Conservation (phyloP, 2,329 filamentous ascomycete species). For the Colletotrichum theobromicola region DNA sequence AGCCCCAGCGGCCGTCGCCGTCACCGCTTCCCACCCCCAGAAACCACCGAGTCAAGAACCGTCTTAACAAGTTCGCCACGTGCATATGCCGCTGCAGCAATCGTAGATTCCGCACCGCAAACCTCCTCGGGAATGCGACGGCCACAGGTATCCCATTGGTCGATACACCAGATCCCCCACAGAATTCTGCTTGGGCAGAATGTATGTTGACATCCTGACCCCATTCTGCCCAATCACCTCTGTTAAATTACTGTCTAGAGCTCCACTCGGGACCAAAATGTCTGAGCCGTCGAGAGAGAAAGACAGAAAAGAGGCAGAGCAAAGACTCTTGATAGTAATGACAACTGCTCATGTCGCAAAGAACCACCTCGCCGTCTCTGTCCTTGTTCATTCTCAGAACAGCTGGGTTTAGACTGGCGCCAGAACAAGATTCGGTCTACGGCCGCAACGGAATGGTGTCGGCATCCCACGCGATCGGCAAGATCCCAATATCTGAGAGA, state of each 20-base stretch:
- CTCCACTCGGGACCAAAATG: background rate
- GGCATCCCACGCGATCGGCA: background rate
- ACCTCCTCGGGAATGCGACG: background rate
- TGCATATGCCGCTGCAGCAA: background rate
- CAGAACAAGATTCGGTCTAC: background rate
- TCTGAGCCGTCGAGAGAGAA: background rate
- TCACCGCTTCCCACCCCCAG: background rate
- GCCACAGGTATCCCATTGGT: background rate
- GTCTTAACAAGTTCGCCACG: background rate
- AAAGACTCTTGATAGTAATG: background rate
- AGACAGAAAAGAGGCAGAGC: too few relatives aligned
- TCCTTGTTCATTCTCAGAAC: background rate
- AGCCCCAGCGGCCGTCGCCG: background rate
- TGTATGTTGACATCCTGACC: background rate
- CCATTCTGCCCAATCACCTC: background rate
- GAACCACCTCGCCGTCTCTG: background rate
- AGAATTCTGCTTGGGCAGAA: conserved; percentile 17
- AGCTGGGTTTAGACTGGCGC: background rate
- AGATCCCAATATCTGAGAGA: background rate
- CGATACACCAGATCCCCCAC: background rate
- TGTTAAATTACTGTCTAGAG: background rate
- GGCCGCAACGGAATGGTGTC: background rate
- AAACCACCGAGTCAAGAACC: background rate
- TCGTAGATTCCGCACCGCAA: background rate
- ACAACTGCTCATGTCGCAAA: background rate